Conservation (phyloP, 805 yeast species). For the Starmerella stigmatis region DNA sequence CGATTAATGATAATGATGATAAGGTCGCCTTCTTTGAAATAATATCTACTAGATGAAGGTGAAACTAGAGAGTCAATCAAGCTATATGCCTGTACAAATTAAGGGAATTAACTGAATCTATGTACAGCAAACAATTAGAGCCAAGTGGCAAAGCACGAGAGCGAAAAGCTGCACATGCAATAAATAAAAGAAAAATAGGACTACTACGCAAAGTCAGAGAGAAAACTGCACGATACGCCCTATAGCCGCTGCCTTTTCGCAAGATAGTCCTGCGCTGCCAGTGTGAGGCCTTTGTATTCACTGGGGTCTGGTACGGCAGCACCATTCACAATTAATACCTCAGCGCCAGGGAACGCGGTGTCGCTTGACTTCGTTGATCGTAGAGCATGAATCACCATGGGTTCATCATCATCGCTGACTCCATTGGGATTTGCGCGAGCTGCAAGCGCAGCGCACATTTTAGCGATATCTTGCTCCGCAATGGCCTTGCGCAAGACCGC, state of each 20-base stretch:
- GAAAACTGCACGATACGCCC: neutral
- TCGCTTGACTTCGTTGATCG: conserved; percentile 24
- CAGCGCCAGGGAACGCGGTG: conserved; percentile 32
- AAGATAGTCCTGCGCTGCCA: conserved; percentile 12
- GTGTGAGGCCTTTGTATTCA: conserved; percentile 16
- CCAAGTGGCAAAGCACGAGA: neutral
- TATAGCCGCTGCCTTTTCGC: conserved; percentile 12
- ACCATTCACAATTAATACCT: conserved; percentile 32
- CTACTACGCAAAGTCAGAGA: neutral
- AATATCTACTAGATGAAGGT: no score
- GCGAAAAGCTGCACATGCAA: neutral
- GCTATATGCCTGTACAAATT: no score
- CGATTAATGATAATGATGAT: no score
- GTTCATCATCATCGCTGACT: conserved; percentile 26
- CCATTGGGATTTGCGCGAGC: conserved; percentile 33
- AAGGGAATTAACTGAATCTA: no score
- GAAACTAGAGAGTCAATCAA: no score
- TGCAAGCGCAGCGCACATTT: conserved; percentile 31
- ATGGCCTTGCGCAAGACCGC: conserved; percentile 31
- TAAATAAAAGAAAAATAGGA: neutral
- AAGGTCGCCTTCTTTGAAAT: no score
- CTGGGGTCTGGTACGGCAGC: conserved; percentile 26
- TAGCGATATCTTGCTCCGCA: conserved; percentile 26
- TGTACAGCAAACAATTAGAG: conserved; percentile 1
- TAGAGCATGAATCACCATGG: conserved; percentile 30